Base-by-base conservation (phyloP, 257 asterid species). In the Solanum virginianum region DNA sequence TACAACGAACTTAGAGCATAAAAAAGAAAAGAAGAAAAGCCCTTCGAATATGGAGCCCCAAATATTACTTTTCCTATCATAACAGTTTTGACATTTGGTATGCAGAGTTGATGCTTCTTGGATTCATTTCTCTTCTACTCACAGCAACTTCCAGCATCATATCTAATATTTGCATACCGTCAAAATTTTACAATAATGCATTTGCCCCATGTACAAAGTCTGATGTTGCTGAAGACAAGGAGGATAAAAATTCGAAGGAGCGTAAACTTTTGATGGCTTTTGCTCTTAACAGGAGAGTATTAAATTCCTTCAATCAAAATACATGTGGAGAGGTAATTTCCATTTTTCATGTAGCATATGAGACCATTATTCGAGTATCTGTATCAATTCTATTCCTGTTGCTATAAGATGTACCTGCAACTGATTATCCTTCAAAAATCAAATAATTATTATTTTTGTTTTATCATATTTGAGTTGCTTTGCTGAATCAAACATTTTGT, bases 81-180 rank as follows among this genome's bases (percentile, higher is more conserved):
- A 83, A 53, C 75, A 60, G 66, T 24, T 26, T 84, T 87, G 83
- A 22, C 72, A 60, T 68, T 84, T 86, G 62, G 39, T 51, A 69
- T 84, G 65, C 99, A 95, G 99, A 97, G 86, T 91, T 97, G 93
- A 97, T 97, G 99, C 98, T 97, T 86, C 99, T 97, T 82, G 99
- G 99, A 70, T 97, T 97, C 91, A 94, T 97, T 86, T 97, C 99
- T 66, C 98, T 97, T 72, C 92, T 97, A 51, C 95, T 97, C 20
- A 97, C 99, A 43, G 99, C 98, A 80, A 97, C 95, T 62, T 95
- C 99, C 77, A 93, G 98, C 90, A 89, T 92, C 77, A 97, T 97
- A 88, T 92, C 99, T 60, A 94, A 90, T 85, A 94, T 93, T 72
- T 97, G 99, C 91, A 94, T 97, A 82, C 98, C 98, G 0, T 93